Conservation (phyloP, 495 filamentous ascomycete species). For the Penicillium antarcticum region DNA sequence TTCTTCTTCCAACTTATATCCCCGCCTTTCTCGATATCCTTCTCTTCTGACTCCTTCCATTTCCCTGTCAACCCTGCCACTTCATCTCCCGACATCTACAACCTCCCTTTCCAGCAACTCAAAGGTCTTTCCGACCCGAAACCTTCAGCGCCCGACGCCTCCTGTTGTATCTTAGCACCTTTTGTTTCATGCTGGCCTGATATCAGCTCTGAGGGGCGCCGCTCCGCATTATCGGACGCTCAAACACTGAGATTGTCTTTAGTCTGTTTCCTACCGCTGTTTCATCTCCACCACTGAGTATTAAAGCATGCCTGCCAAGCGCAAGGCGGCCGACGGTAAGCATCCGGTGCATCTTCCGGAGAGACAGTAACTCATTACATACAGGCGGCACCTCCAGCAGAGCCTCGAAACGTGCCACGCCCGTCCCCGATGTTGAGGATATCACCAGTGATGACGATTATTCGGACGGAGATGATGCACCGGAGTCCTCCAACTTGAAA, state of each 20-base stretch:
- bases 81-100: background rate
- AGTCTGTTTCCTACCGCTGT: background rate
- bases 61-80: background rate
- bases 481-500: constrained; percentile 42
- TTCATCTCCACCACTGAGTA: background rate
- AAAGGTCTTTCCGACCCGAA: background rate
- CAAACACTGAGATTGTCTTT: background rate
- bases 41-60: background rate
- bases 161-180: constrained; percentile 9
- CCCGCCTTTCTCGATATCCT: background rate
- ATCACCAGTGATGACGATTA: constrained; percentile 69
- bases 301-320: constrained; percentile 66
- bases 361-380: constrained; percentile 28
- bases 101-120: background rate
- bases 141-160: constrained; percentile 8
- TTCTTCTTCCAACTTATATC: background rate
- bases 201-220: constrained; percentile 8
- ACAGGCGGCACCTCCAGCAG: constrained; percentile 54
- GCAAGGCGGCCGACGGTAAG: constrained; percentile 65
- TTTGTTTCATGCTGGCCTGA: constrained; percentile 26
- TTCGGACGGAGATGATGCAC: constrained; percentile 57
- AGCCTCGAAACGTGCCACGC: constrained; percentile 63
- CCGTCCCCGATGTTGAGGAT: constrained; percentile 62
- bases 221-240: constrained; percentile 10
- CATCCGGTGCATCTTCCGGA: background rate